A percentile compares a stretch with the other conserved stretches of the same genome.
Evolutionary conservation across 2,329 filamentous ascomycete genomes (phyloP).

Genomic region (Fusarium irregulare): DNA sequence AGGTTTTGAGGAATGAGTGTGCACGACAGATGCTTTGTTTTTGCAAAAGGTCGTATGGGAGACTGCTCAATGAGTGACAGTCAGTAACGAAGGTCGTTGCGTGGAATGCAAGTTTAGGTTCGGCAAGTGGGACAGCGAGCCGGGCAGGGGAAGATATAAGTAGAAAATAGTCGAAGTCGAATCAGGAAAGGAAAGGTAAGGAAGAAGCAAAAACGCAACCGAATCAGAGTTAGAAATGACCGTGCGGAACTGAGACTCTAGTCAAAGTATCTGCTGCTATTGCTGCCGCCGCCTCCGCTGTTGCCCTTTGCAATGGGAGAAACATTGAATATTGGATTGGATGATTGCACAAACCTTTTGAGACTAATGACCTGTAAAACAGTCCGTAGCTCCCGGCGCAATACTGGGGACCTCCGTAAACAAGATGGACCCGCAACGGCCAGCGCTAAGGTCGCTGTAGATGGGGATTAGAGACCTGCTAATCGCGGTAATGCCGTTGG

Average conservation of each 20-base stretch:
- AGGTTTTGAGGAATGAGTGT: not conserved
- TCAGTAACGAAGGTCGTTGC: conserved; percentile 30
- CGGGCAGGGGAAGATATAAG: conserved; percentile 5
- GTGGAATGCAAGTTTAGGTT: conserved; percentile 27
- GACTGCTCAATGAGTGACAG: conserved; percentile 22
- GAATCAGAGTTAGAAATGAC: not conserved
- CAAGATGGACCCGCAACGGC: conserved; percentile 40
- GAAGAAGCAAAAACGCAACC: conserved; percentile 14
- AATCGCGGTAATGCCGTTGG: conserved; percentile 47
- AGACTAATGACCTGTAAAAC: conserved; percentile 35
- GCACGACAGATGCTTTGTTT: not conserved
- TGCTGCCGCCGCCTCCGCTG: conserved; percentile 17
- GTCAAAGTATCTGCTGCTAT: not conserved
- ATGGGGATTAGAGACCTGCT: conserved; percentile 26
- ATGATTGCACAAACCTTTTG: conserved; percentile 40
- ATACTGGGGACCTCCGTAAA: conserved; percentile 31
- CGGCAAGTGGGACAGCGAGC: conserved; percentile 18
- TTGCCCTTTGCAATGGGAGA: conserved; percentile 35
- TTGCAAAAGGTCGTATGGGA: conserved; percentile 12
- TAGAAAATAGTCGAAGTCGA: not conserved
- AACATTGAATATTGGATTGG: conserved; percentile 44
- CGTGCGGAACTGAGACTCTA: conserved; percentile 38
- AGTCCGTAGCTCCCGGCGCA: conserved; percentile 45
- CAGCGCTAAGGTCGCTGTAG: conserved; percentile 37
- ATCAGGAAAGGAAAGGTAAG: not conserved